Percentiles rank a stretch among this genome's conserved stretches.
Conservation (phyloP, 2,329 filamentous ascomycete species). For the Aureobasidium vineae region DNA sequence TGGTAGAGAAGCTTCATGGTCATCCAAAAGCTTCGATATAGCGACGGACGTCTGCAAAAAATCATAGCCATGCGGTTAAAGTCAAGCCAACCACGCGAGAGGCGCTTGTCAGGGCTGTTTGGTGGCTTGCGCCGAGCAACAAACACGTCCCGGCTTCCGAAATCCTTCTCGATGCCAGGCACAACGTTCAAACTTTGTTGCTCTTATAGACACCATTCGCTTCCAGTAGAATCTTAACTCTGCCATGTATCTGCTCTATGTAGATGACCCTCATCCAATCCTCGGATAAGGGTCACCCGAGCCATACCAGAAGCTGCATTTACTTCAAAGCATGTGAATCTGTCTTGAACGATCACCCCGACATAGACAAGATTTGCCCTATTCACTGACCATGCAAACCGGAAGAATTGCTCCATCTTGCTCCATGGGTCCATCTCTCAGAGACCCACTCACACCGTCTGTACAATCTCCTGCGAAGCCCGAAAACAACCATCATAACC, state of each 20-base stretch:
- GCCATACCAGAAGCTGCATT: not conserved
- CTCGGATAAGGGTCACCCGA: not conserved
- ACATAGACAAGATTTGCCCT: not conserved
- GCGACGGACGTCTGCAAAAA: not conserved
- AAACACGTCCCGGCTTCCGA: slow-evolving; percentile 8
- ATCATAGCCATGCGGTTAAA: not conserved
- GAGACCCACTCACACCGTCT: slow-evolving; percentile 12
- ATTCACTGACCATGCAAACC: not conserved
- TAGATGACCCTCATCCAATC: not conserved
- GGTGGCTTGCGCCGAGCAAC: slow-evolving; percentile 11
- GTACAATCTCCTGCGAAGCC: slow-evolving; percentile 3
- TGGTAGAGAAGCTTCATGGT: not conserved
- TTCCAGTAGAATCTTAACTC: not conserved
- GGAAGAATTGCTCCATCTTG: slow-evolving; percentile 13
- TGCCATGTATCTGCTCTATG: slow-evolving; percentile 3
- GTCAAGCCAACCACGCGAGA: slow-evolving; percentile 17
- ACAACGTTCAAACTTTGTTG: not conserved
- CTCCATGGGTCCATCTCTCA: not conserved
- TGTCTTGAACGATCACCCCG: not conserved
- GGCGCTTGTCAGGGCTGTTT: slow-evolving; percentile 19
- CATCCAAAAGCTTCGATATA: not conserved
- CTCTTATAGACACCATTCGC: not conserved
- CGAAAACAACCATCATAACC: slow-evolving; percentile 1
- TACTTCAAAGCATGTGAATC: not conserved
- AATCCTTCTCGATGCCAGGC: not conserved